A percentile compares a stretch with the other conserved stretches of the same genome.
phyloP scores from a whole-genome alignment of 2,329 filamentous ascomycete species.

The Sporothrix pseudoabietina region DNA sequence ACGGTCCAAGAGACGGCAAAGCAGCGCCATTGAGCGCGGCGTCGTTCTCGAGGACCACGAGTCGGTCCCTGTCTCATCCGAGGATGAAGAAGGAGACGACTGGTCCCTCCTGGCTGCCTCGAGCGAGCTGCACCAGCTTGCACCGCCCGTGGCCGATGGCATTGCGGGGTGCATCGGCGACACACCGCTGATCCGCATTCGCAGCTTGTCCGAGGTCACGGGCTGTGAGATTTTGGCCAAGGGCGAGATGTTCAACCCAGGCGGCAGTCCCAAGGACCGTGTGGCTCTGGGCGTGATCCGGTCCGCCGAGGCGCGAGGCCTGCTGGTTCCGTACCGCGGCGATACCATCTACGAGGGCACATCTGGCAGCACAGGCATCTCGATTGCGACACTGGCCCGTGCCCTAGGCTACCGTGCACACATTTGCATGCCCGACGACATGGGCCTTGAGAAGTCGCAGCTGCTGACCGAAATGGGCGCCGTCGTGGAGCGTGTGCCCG shows the following conservation, averaged over 20 bases:
- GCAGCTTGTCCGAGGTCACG: slow-evolving; percentile 80
- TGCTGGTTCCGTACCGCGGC: slow-evolving; percentile 75
- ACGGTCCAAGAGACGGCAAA: slow-evolving; percentile 1
- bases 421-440: slow-evolving; percentile 97
- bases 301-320: slow-evolving; percentile 74
- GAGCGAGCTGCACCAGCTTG: not conserved
- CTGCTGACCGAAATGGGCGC: slow-evolving; percentile 88
- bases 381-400: slow-evolving; percentile 82
- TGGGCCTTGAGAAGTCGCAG: slow-evolving; percentile 84
- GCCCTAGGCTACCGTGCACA: slow-evolving; percentile 89
- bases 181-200: slow-evolving; percentile 85
- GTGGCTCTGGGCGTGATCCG: slow-evolving; percentile 90
- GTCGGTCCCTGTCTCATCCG: slow-evolving; percentile 32
- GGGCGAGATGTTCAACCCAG: slow-evolving; percentile 94
- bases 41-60: slow-evolving; percentile 62
- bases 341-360: slow-evolving; percentile 98
- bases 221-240: slow-evolving; percentile 90
- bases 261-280: slow-evolving; percentile 90
- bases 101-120: slow-evolving; percentile 33
- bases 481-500: slow-evolving; percentile 84
- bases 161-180: slow-evolving; percentile 92
- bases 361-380: slow-evolving; percentile 94
- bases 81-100: slow-evolving; percentile 26
- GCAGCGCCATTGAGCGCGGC: slow-evolving; percentile 47
- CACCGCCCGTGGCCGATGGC: slow-evolving; percentile 62